These are phyloP conservation scores for Austroboletus novae-zelandiae DNA, from an alignment of 1,284 basidiomycete genomes.

Conservation along the genomic window DNA sequence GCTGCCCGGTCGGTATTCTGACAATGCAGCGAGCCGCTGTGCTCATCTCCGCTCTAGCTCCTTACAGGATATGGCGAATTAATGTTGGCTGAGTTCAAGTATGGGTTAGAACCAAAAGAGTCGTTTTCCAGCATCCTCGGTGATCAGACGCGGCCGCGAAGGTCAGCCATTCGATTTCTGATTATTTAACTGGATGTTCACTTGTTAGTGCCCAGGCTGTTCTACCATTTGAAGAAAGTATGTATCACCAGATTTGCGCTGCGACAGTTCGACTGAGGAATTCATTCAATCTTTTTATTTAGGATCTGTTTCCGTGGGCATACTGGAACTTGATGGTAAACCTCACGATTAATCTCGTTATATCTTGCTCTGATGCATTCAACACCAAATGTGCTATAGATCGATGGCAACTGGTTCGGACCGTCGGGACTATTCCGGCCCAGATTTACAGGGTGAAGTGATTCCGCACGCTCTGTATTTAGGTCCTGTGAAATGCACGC, in stretches of 20 bases:
- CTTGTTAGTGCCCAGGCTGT: constrained; percentile 46
- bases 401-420: constrained; percentile 71
- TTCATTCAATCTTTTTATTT: not conserved
- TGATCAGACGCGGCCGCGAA: constrained; percentile 69
- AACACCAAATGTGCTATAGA: constrained; percentile 38
- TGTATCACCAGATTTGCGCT: constrained; percentile 1
- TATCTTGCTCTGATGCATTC: constrained; percentile 3
- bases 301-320: constrained; percentile 84
- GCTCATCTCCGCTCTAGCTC: constrained; percentile 45
- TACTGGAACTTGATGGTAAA: constrained; percentile 86
- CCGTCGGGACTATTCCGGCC: constrained; percentile 51
- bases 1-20: constrained; percentile 63
- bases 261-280: not conserved
- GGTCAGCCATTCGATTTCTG: constrained; percentile 37
- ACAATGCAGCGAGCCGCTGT: not conserved
- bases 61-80: constrained; percentile 84
- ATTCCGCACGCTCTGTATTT: not conserved
- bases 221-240: constrained; percentile 92
- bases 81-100: constrained; percentile 89
- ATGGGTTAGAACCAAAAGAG: constrained; percentile 85
- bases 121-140: constrained; percentile 67
- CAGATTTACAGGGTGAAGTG: constrained; percentile 27
- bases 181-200: constrained; percentile 6
- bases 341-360: not conserved
- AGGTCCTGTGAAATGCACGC: constrained; percentile 1